Base-by-base conservation (phyloP, 495 filamentous ascomycete genomes). In the Podospora conica region DNA sequence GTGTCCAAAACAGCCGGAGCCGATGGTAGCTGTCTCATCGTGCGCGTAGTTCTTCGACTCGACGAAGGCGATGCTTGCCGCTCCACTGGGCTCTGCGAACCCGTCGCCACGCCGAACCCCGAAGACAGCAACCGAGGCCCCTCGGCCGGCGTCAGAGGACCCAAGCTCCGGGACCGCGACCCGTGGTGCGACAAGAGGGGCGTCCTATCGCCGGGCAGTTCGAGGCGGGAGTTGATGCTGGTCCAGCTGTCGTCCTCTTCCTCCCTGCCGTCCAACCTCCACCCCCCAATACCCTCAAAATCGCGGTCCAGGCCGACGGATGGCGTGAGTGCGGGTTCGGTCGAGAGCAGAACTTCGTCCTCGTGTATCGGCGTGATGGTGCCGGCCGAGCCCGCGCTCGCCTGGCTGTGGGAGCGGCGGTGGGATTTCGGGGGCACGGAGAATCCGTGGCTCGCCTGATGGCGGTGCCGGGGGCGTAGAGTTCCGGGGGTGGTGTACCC, bases 271-370 rank as follows among this genome's bases (percentile, higher is more conserved):
- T 84, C 79, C 12, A 85, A 65, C 61, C 89, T 80, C 91, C 90
- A 93, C 1, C 91, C 91, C 12, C 91, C 91, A 3, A 96, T 83
- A n/a, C 91, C 91, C 77, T 96, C 91, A 69, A 89, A 96, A 76
- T 96, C 91, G 6, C 91, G 82, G 60, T 83, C 81, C 22, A 83
- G 66, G 2, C 81, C 80, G 15, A 80, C 66, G 28, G 74, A 78
- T 10, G 79, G 76, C 18, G 74, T 74, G 12, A 83, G 57, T 24
- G 69, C 73, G 3, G 82, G 65, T 18, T 78, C 74, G 58, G 29
- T 29, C 24, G 65, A 28, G 33, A 40, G n/a, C 1, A 64, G 63
- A 2, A 61, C 65, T 3, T 65, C 60, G 27, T 61, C 72, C 21
- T 74, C 77, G 8, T 66, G 66, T 4, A 73, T 67, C 3, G 77